A percentile compares a stretch with the other conserved stretches of the same genome.
Conservation (phyloP, 2,329 filamentous ascomycete species). For the Bipolaris bicolor region DNA sequence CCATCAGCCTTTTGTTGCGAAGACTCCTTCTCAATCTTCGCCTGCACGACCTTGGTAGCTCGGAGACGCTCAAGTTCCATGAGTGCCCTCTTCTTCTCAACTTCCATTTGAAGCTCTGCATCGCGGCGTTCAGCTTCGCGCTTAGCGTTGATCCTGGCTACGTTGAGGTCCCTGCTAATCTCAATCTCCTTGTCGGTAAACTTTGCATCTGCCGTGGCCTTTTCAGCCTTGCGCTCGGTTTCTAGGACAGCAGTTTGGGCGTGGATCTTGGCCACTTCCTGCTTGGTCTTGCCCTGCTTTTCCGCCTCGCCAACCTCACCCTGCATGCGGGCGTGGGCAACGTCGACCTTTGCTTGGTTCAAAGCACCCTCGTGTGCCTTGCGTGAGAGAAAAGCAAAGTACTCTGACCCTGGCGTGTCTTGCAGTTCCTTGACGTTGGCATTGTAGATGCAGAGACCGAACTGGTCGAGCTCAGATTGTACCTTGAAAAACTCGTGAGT, state of each 20-base stretch:
- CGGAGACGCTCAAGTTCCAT: conserved; percentile 82
- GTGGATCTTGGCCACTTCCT: conserved; percentile 86
- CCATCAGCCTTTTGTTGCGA: conserved; percentile 72
- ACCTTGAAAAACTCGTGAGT: conserved; percentile 58
- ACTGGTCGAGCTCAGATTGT: conserved; percentile 78
- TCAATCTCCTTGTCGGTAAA: conserved; percentile 74
- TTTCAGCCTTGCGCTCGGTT: conserved; percentile 83
- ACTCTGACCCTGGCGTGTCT: conserved; percentile 80
- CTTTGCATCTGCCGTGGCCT: conserved; percentile 76
- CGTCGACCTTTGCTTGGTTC: conserved; percentile 74
- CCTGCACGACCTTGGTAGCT: conserved; percentile 78
- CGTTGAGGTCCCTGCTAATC: conserved; percentile 74
- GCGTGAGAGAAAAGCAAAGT: conserved; percentile 80
- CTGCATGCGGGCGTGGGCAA: conserved; percentile 64
- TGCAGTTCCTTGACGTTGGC: conserved; percentile 86
- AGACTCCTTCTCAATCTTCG: conserved; percentile 70
- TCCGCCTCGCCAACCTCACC: conserved; percentile 79
- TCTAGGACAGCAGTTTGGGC: conserved; percentile 84
- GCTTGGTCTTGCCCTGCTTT: conserved; percentile 79
- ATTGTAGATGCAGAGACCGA: conserved; percentile 71
- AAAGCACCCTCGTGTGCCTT: conserved; percentile 86
- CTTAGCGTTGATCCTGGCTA: conserved; percentile 75
- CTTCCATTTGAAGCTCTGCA: conserved; percentile 78
- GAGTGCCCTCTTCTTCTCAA: conserved; percentile 76
- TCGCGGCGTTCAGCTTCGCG: conserved; percentile 77